Base-by-base conservation (phyloP, 2,329 filamentous ascomycete genomes). In the Aspergillus persii region DNA sequence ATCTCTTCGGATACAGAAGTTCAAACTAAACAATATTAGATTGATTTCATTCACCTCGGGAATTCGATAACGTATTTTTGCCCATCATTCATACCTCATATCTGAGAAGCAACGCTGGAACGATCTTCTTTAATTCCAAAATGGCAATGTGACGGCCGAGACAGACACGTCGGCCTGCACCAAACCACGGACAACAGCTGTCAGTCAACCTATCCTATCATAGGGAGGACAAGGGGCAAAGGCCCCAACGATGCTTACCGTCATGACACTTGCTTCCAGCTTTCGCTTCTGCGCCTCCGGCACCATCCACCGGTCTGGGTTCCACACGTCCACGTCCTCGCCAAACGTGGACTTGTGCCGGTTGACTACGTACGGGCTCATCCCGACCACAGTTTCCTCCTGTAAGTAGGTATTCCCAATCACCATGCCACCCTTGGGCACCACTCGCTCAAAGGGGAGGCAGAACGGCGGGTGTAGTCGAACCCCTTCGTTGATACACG, bases 41-140 rank as follows among this genome's bases (percentile, higher is more conserved):
- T 18, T 48, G 18, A 23, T 23, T 23, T 23, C 18, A 23, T 23
- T 23, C 18, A 23, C 18, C 18, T 23, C 18, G 18, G 18, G 18
- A 23, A 23, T 23, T 23, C 18, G 18, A 23, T 23, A 23, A 39
- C 6, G 29, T n/a, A 54, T 3, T 15, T 8, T 39, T 39, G 33
- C 15, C 33, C 12, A 48, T 60, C 64, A 63, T 50, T 65, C 63
- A 56, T 39, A 39, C 33, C 33, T 68, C 58, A 33, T 66, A 69
- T 18, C 55, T 51, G n/a, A 66, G 46, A 27, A 69, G n/a, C 52
- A 71, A 29, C 2, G 50, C 57, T 0, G 66, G 63, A 33, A 69
- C 59, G 9, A 67, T 49, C 55, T 68, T 69, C 41, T 67, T 65
- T 53, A 69, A 58, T 53, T 69, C 67, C 41, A 69, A 41, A 27